phyloP scores from a whole-genome alignment of 768 basidiomycete species.

The Terana coerulea region DNA sequence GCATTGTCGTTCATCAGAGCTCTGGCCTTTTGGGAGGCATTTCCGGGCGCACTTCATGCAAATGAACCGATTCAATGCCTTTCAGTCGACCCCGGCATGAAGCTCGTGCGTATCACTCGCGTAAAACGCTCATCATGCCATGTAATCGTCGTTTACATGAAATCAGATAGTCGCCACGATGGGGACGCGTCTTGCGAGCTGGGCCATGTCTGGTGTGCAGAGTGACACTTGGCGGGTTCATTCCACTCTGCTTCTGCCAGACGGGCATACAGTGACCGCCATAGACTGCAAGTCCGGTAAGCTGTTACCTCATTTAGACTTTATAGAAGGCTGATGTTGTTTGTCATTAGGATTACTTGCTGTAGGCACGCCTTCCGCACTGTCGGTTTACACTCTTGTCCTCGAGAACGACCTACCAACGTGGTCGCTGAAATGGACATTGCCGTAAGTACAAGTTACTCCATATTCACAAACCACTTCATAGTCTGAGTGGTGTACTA shows the following conservation, averaged over 20 bases:
- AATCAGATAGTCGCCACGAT: constrained; percentile 70
- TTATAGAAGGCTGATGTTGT: too few species aligned
- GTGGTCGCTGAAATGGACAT: constrained; percentile 79
- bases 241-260: constrained; percentile 69
- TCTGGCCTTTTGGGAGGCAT: constrained; percentile 78
- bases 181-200: constrained; percentile 65
- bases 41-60: constrained; percentile 51
- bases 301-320: too few species aligned
- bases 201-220: constrained; percentile 69
- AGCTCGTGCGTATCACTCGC: constrained; percentile 54
- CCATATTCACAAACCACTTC: neutral
- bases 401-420: constrained; percentile 80
- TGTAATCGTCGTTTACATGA: neutral
- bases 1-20: constrained; percentile 61
- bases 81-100: constrained; percentile 74
- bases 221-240: constrained; percentile 74
- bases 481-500: constrained; percentile 22
- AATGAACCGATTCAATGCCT: constrained; percentile 53
- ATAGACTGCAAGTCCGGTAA: constrained; percentile 75
- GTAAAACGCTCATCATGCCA: neutral
- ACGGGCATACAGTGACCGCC: constrained; percentile 50
- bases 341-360: constrained; percentile 79
- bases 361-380: constrained; percentile 53
- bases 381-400: constrained; percentile 74
- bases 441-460: constrained; percentile 39